These are phyloP conservation scores for Hericium rajendrae DNA, from an alignment of 768 basidiomycete species.

Conservation along the genomic window DNA sequence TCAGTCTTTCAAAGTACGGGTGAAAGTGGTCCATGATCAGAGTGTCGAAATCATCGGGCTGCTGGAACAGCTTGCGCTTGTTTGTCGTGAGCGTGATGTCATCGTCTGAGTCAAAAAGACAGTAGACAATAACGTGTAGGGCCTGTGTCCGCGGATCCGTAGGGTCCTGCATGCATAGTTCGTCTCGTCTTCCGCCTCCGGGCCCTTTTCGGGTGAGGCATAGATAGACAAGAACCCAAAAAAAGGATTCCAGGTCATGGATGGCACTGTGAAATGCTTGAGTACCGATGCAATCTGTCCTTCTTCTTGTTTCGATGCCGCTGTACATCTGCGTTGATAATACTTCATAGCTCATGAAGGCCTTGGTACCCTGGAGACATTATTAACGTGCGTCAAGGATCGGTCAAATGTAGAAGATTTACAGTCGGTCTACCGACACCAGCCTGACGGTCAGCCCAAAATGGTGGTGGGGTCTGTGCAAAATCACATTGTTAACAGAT, in stretches of 20 bases:
- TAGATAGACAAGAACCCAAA: not conserved
- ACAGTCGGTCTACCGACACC: not conserved
- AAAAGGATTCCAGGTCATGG: not conserved
- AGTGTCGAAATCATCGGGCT: not conserved
- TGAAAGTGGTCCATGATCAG: not conserved
- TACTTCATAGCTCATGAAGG: not conserved
- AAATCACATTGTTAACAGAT: not conserved
- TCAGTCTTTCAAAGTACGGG: not conserved
- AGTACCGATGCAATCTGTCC: not conserved
- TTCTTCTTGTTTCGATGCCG: not conserved
- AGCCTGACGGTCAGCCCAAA: not conserved
- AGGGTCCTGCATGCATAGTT: not conserved
- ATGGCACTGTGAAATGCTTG: not conserved
- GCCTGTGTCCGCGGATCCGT: not conserved
- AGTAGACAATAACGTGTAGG: not conserved
- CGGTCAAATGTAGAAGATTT: not conserved
- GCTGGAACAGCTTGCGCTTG: not conserved
- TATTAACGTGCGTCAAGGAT: not conserved
- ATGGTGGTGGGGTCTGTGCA: not conserved
- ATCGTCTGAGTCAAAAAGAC: not conserved
- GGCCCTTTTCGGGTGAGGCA: not conserved
- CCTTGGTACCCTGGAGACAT: not conserved
- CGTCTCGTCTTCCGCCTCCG: not conserved
- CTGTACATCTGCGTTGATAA: not conserved
- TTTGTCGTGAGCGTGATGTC: not conserved